Evolutionary conservation across 2,329 filamentous ascomycete genomes (phyloP), one percentile per base, ranked within the genome.

Genomic region (Paraphoma chrysanthemicola): DNA sequence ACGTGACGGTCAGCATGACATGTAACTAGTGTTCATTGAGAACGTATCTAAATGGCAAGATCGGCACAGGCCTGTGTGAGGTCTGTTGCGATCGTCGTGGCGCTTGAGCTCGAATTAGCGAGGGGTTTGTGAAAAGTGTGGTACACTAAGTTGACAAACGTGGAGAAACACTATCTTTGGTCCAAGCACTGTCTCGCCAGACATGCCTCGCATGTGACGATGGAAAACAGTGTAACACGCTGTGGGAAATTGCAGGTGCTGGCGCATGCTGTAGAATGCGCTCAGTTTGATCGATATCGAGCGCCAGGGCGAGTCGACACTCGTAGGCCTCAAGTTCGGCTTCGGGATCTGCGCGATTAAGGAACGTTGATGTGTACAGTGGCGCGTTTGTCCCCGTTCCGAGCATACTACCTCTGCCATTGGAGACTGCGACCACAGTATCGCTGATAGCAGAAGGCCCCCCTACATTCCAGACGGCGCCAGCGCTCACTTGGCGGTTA

Each of bases 381-480:
- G 88, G 90, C 39, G 91, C 91, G 70, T 88, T 91, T 1, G 89
- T 90, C 30, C 90, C 86, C 69, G 88, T 90, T 51, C 85, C 86
- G n/a, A 91, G 70, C 48, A 88, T 77, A 28, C 85, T 84, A 28
- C 88, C 88, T 56, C 83, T 83, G 1, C 89, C 90, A 73, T 89
- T 83, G 45, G 88, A 80, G 17, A 89, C 66, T 5, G 76, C 78
- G 47, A 75, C 63, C 16, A 82, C 79, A 11, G 83, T 83, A 14
- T 82, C 78, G 28, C 79, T 80, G 7, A 81, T 79, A n/a, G 86
- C 85, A 48, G 86, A 84, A 9, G 86, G 71, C n/a, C 90, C 90
- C 28, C 91, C 90, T 10, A 95, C 87, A 16, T 87, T 86, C 92
- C 91, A 96, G 16, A 94, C 83, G 9, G 88, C 84, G 2, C 90